Percentiles rank a stretch among this genome's conserved stretches.
Evolutionary conservation across 306 rosid genomes (phyloP).

Genomic region (Rosa persica): DNA sequence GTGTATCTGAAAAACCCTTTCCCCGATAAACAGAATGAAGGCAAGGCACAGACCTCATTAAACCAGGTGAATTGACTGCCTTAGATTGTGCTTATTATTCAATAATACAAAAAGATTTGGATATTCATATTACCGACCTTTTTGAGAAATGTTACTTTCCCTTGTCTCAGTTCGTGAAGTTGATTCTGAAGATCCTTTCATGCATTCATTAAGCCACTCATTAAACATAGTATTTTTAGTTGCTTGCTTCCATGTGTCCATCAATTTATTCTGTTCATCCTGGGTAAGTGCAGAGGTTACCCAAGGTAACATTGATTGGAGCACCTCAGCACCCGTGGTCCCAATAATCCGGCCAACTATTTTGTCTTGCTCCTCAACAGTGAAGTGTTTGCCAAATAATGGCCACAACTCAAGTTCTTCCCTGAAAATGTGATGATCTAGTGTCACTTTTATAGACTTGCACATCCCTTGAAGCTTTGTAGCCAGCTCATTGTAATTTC

Average conservation of each 20-base stretch:
- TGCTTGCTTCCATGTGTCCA: conserved; percentile 99
- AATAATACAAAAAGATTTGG: conserved; percentile 15
- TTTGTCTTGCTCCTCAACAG: conserved; percentile 98
- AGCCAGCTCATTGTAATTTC: conserved; percentile 80
- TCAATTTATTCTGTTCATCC: conserved; percentile 96
- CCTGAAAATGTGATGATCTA: conserved; percentile 96
- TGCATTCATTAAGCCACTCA: conserved; percentile 96
- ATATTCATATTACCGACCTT: conserved; percentile 47
- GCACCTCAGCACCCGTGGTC: conserved; percentile 99
- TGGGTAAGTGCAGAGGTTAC: conserved; percentile 97
- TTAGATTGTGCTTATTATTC: background rate
- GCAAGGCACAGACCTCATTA: background rate
- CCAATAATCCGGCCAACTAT: conserved; percentile 95
- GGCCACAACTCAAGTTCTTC: conserved; percentile 99
- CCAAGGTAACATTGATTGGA: conserved; percentile 99
- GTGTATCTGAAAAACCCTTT: background rate
- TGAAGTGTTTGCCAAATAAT: conserved; percentile 84
- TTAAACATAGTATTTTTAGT: conserved; percentile 98
- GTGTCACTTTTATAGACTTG: conserved; percentile 85
- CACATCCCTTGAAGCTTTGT: conserved; percentile 99
- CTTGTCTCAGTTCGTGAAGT: conserved; percentile 46
- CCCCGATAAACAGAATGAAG: background rate
- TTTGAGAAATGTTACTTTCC: conserved; percentile 50
- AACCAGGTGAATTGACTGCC: background rate
- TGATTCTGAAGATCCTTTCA: conserved; percentile 81